Conservation (phyloP, 1,139 yeast genomes). For the Magnusiomyces magnusii region DNA sequence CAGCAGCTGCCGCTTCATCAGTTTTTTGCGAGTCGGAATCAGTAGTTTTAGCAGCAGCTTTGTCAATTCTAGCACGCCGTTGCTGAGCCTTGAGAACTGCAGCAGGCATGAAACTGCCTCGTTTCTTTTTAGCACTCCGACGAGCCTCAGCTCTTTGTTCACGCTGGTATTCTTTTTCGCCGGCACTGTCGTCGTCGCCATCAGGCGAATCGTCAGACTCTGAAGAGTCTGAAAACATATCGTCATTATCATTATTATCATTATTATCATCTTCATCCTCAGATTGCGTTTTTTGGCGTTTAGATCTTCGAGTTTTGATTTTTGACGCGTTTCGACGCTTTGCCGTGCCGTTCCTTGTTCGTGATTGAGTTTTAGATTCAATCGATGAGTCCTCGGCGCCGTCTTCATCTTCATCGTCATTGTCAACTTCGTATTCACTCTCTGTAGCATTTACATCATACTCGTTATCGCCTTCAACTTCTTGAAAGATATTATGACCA, state of each 20-base stretch:
- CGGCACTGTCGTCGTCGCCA: constrained; percentile 33
- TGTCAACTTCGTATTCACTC: constrained; percentile 22
- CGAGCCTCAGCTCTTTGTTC: constrained; percentile 27
- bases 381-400: constrained; percentile 4
- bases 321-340: background rate
- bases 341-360: constrained; percentile 9
- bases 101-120: constrained; percentile 12
- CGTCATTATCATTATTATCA: constrained; percentile 21
- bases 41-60: background rate
- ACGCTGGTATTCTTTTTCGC: constrained; percentile 29
- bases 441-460: constrained; percentile 42
- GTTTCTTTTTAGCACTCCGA: constrained; percentile 21
- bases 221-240: constrained; percentile 29
- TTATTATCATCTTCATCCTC: background rate
- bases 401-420: constrained; percentile 19
- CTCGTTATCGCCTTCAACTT: constrained; percentile 78
- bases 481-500: constrained; percentile 70
- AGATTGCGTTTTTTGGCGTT: constrained; percentile 12
- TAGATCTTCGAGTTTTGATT: constrained; percentile 1
- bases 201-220: constrained; percentile 25
- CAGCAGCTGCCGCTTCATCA: constrained; percentile 15
- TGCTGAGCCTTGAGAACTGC: constrained; percentile 11
- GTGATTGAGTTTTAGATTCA: background rate
- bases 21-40: constrained; percentile 2
- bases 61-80: constrained; percentile 7